These are phyloP conservation scores for Drechslera avenae DNA, from an alignment of 2,329 filamentous ascomycete species.

Conservation along the genomic window DNA sequence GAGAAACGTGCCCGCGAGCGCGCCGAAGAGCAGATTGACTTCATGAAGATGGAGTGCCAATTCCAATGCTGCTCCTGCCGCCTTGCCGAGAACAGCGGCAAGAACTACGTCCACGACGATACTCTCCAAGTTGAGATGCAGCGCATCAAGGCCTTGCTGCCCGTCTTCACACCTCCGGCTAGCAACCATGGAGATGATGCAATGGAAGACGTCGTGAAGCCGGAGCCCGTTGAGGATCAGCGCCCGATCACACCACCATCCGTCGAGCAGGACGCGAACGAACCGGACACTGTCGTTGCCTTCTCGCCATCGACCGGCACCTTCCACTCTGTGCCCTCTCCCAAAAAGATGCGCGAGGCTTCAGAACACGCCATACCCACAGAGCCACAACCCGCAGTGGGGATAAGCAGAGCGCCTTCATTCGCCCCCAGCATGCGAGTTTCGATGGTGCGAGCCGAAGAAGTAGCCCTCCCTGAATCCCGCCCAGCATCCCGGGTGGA, in stretches of 20 bases:
- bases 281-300: slow-evolving; percentile 30
- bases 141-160: slow-evolving; percentile 51
- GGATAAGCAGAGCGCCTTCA: slow-evolving; percentile 27
- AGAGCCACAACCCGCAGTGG: slow-evolving; percentile 26
- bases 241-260: slow-evolving; percentile 31
- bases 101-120: slow-evolving; percentile 47
- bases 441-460: slow-evolving; percentile 20
- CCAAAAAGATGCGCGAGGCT: slow-evolving; percentile 28
- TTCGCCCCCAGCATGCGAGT: slow-evolving; percentile 32
- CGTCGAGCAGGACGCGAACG: slow-evolving; percentile 11
- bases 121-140: slow-evolving; percentile 44
- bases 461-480: slow-evolving; percentile 15
- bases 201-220: slow-evolving; percentile 39
- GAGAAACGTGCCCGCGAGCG: slow-evolving; percentile 67
- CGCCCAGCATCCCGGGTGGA: slow-evolving; percentile 16
- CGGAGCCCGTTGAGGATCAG: slow-evolving; percentile 25
- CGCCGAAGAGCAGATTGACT: slow-evolving; percentile 74
- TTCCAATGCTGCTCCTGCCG: slow-evolving; percentile 69
- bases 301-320: slow-evolving; percentile 49
- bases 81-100: slow-evolving; percentile 47
- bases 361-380: slow-evolving; percentile 12
- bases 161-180: slow-evolving; percentile 65
- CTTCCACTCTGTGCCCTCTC: slow-evolving; percentile 43
- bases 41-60: slow-evolving; percentile 75
- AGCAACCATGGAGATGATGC: slow-evolving; percentile 62